Percentiles rank a stretch among this genome's conserved stretches.
Conservation (phyloP, 2,329 filamentous ascomycete genomes). For the Pseudocercospora pini-densiflorae region DNA sequence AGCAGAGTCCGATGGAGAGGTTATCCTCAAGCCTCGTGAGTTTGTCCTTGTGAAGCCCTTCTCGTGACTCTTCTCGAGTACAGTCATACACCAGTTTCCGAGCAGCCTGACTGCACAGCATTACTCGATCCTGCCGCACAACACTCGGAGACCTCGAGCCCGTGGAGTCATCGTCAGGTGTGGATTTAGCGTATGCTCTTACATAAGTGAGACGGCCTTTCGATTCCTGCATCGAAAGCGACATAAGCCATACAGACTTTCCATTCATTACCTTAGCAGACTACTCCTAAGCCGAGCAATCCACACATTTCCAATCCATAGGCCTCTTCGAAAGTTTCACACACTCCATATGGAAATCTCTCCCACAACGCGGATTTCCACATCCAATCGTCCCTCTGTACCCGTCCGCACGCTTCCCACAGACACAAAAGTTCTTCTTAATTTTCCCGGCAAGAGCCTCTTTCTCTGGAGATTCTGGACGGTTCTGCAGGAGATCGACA, state of each 20-base stretch:
- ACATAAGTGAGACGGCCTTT: neutral
- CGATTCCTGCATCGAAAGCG: neutral
- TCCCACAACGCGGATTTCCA: slow-evolving; percentile 20
- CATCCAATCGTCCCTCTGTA: slow-evolving; percentile 24
- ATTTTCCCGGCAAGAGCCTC: neutral
- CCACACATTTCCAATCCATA: slow-evolving; percentile 24
- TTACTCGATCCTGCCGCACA: neutral
- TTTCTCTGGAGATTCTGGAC: neutral
- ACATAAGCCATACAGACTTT: neutral
- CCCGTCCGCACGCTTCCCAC: slow-evolving; percentile 16
- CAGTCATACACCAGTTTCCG: too few species aligned
- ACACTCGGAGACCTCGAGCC: neutral
- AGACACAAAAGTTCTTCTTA: slow-evolving; percentile 21
- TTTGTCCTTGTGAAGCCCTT: too few species aligned
- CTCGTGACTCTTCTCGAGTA: too few species aligned
- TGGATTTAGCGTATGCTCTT: neutral
- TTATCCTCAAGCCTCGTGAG: too few species aligned
- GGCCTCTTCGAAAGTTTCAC: slow-evolving; percentile 20
- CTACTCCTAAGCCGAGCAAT: slow-evolving; percentile 11
- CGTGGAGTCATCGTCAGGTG: neutral
- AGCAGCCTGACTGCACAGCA: neutral
- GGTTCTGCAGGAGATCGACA: slow-evolving; percentile 9
- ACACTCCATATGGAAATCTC: slow-evolving; percentile 28
- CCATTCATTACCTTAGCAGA: neutral
- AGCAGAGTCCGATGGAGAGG: too few species aligned